Conservation (phyloP, 176 grass and related monocot species). For the Paspalum vaginatum region DNA sequence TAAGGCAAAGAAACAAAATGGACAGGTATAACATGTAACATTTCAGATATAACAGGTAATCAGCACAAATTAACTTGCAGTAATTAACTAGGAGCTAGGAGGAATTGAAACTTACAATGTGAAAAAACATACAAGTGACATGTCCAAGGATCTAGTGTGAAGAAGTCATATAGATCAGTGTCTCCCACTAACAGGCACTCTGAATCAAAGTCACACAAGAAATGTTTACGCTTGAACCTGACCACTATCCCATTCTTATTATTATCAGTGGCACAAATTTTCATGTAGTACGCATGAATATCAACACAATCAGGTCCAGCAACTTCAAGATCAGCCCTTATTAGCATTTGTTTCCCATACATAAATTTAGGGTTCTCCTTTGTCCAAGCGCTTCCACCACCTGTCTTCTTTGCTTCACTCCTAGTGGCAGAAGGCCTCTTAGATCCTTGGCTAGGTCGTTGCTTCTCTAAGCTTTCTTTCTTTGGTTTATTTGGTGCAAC, state of each 20-base stretch:
- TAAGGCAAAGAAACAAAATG: neutral
- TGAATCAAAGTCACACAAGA: neutral
- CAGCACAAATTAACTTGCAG: too few relatives aligned
- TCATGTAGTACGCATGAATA: neutral
- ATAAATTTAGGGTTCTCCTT: too few relatives aligned
- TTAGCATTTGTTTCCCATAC: too few relatives aligned
- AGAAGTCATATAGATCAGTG: neutral
- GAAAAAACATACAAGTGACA: neutral
- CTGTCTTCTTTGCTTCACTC: too few relatives aligned
- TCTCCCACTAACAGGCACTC: neutral
- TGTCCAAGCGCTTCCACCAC: too few relatives aligned
- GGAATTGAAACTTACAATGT: neutral
- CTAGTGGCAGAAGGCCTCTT: too few relatives aligned
- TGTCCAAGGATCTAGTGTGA: neutral
- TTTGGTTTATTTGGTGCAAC: too few relatives aligned
- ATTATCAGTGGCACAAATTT: neutral
- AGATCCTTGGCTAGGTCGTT: too few relatives aligned
- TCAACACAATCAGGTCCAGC: neutral
- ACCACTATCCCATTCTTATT: neutral
- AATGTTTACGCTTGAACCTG: neutral
- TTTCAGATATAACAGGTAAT: too few relatives aligned
- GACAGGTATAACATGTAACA: too few relatives aligned
- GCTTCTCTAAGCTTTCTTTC: too few relatives aligned
- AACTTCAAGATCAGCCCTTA: neutral
- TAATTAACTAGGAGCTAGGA: too few relatives aligned